Conservation (phyloP, 2,329 filamentous ascomycete genomes). For the Myriosclerotinia duriaeana region DNA sequence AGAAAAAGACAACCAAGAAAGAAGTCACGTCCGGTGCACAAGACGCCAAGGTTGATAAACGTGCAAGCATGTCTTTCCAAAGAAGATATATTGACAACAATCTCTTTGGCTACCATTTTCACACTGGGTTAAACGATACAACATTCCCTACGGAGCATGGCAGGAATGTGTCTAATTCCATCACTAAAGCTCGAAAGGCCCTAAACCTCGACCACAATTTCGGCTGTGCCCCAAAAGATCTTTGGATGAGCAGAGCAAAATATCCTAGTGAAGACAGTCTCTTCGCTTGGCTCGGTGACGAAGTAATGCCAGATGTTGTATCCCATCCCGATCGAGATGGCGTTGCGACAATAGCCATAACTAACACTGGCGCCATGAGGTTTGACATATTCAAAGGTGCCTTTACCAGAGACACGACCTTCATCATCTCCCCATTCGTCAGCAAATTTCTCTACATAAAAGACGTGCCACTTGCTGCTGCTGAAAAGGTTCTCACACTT, state of each 20-base stretch:
- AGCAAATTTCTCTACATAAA: constrained; percentile 75
- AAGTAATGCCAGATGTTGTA: constrained; percentile 70
- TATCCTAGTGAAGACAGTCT: constrained; percentile 75
- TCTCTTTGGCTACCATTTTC: constrained; percentile 76
- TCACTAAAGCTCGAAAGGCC: constrained; percentile 65
- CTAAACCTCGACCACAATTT: constrained; percentile 71
- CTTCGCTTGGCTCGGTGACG: constrained; percentile 74
- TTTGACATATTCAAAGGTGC: constrained; percentile 94
- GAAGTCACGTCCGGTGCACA: not conserved
- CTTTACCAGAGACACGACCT: constrained; percentile 86
- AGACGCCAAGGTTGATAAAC: constrained; percentile 26
- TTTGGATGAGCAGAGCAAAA: constrained; percentile 78
- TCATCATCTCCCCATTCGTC: constrained; percentile 82
- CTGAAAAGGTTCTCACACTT: constrained; percentile 63
- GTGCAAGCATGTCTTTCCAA: constrained; percentile 58
- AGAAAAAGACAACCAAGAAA: constrained; percentile 36
- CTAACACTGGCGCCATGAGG: constrained; percentile 88
- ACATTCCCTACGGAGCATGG: constrained; percentile 78
- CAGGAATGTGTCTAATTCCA: constrained; percentile 67
- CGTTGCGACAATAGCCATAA: constrained; percentile 67
- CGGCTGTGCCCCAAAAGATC: constrained; percentile 78
- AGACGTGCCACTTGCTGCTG: constrained; percentile 76
- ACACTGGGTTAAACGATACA: constrained; percentile 68
- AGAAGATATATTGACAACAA: constrained; percentile 95
- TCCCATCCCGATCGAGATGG: constrained; percentile 57